Evolutionary conservation across 2,329 filamentous ascomycete genomes (phyloP), one percentile per base, ranked within the genome.

Genomic region (Sporothrix humicola): DNA sequence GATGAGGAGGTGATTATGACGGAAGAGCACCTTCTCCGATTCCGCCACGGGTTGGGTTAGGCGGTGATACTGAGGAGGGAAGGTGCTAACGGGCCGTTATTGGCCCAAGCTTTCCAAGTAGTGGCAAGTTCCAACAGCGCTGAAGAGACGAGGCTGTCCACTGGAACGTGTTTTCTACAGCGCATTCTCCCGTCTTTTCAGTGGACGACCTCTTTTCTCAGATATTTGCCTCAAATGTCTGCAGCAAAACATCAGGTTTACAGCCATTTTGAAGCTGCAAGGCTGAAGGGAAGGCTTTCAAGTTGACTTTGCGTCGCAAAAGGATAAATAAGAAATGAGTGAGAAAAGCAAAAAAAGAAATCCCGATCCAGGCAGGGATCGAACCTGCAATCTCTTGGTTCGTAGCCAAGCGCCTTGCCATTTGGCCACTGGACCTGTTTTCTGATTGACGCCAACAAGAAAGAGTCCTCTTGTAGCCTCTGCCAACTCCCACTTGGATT

Each of bases 341-440:
- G 20, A 13, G 23, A 37, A 23, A 48, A 50, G 23, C 17, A 54
- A 54, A 69, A 63, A 69, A 69, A 37, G 46, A 58, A 48, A 71
- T 71, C 31, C 46, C 72, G 78, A 77, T 77, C 76, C 73, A 77
- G 76, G 79, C 79, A 80, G 80, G 79, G 79, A 77, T 81, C 79
- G 79, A 80, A 81, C 79, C 80, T 80, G 79, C 79, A 80, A 80
- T 80, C 79, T 80, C 79, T 79, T 80, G 80, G 80, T 81, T 81
- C 80, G 79, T 80, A 81, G 79, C 80, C 80, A 80, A 79, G 78
- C 79, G 79, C 80, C 79, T 80, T 81, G 79, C 76, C 79, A 80
- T 78, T 78, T 77, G 77, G 77, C 78, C 78, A 79, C 76, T 77
- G 73, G 75, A 77, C 76, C 76, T 46, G 70, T 54, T 73, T 46